A percentile compares a stretch with the other conserved stretches of the same genome.
These are phyloP conservation scores for Coemansia sp. DNA, from an alignment of 192 early-diverging fungal species.

Conservation along the genomic window DNA sequence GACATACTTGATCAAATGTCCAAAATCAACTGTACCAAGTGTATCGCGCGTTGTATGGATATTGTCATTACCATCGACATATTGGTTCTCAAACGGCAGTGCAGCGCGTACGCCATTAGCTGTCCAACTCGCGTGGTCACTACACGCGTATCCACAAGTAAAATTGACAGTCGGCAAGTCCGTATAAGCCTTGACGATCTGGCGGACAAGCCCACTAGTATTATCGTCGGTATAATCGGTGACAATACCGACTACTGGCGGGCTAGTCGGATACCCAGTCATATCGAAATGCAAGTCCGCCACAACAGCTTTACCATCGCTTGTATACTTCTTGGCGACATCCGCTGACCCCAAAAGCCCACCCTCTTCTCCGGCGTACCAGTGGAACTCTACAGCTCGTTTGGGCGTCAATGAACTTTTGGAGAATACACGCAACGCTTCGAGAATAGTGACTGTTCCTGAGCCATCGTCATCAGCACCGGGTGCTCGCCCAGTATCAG, in stretches of 20 bases:
- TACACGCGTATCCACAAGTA: slow-evolving; percentile 56
- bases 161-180: slow-evolving; percentile 23
- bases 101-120: slow-evolving; percentile 79
- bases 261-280: slow-evolving; percentile 77
- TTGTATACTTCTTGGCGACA: slow-evolving; percentile 67
- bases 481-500: slow-evolving; percentile 66
- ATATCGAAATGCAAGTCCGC: slow-evolving; percentile 92
- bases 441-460: slow-evolving; percentile 80
- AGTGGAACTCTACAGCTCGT: slow-evolving; percentile 86
- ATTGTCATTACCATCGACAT: slow-evolving; percentile 63
- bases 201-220: slow-evolving; percentile 20
- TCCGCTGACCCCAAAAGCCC: slow-evolving; percentile 87
- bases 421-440: slow-evolving; percentile 71
- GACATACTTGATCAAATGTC: slow-evolving; percentile 70
- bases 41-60: slow-evolving; percentile 80
- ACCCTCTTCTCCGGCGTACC: slow-evolving; percentile 86
- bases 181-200: slow-evolving; percentile 27
- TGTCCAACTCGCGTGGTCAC: slow-evolving; percentile 89
- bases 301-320: slow-evolving; percentile 49
- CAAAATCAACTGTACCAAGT: slow-evolving; percentile 67
- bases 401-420: slow-evolving; percentile 64
- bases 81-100: slow-evolving; percentile 70
- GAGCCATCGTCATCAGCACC: slow-evolving; percentile 85
- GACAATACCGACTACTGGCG: slow-evolving; percentile 73
- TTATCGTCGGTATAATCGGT: slow-evolving; percentile 73